phyloP scores from a whole-genome alignment of 495 filamentous ascomycete genomes.

The Trichoderma gamsii region DNA sequence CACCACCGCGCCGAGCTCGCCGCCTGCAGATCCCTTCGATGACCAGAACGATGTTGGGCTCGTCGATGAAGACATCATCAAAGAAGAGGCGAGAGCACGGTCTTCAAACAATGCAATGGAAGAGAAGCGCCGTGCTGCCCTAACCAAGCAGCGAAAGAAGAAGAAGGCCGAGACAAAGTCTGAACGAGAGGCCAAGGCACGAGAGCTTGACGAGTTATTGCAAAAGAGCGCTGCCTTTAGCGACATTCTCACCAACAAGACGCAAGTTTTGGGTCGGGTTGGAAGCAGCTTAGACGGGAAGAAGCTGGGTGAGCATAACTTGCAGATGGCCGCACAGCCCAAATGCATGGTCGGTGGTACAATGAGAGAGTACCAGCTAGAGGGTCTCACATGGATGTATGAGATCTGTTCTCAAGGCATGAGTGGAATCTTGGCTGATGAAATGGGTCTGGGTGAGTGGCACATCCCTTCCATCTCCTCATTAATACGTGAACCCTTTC shows the following conservation, averaged over 20 bases:
- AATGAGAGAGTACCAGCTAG: conserved; percentile 91
- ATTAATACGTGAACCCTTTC: not conserved
- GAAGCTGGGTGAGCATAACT: conserved; percentile 65
- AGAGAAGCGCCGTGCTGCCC: conserved; percentile 33
- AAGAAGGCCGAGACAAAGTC: conserved; percentile 43
- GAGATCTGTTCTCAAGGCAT: conserved; percentile 75
- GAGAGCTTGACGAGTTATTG: conserved; percentile 45
- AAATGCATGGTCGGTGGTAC: conserved; percentile 76
- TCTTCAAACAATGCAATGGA: conserved; percentile 42
- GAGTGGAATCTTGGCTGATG: conserved; percentile 91
- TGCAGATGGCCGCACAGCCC: conserved; percentile 79
- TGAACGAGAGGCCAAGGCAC: conserved; percentile 47
- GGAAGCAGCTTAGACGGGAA: conserved; percentile 48
- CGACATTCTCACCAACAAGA: conserved; percentile 50
- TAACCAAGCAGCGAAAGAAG: conserved; percentile 39
- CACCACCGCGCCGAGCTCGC: conserved; percentile 40
- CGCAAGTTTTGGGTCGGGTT: conserved; percentile 47
- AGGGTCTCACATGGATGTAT: conserved; percentile 92
- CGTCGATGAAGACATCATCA: conserved; percentile 38
- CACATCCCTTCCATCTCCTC: not conserved
- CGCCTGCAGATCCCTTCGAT: conserved; percentile 18
- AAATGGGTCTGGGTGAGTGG: conserved; percentile 79
- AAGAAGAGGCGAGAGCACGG: conserved; percentile 48
- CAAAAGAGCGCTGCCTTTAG: conserved; percentile 43
- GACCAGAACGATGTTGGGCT: conserved; percentile 32